Base-by-base conservation (phyloP, 805 yeast species). In the Candida arabinofermentans region DNA sequence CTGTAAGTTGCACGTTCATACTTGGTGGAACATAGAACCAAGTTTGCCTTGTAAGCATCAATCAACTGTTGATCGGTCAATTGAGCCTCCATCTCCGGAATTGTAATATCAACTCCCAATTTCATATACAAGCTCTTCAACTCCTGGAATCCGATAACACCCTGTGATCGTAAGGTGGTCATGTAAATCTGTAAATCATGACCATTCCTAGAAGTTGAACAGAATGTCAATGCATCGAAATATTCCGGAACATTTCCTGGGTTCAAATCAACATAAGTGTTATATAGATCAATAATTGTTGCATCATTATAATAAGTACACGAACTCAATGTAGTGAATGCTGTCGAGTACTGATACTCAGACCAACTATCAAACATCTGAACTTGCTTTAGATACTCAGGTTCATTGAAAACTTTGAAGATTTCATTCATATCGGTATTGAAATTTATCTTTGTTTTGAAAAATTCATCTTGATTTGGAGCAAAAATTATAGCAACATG, bases 161-260 rank as follows among this genome's bases (percentile, higher is more conserved):
- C 83, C 32, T 72, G 67, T 3, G 79, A 74, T 24, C 69, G 59
- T 24, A 77, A 64, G 33, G 73, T 73, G 7, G 73, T 63, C 8
- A 76, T 71, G 34, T 54, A 66, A 21, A 63, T 51, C 40, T 69
- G 67, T 22, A 82, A 55, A 33, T 66, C 71, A 42, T 73, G 73
- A 1, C 76, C 68, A 7, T 67, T 62, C 41, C 78, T 69, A 0
- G 62, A 50, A n/a, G 72, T 69, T 0, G 83, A 73, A 29, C 83
- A 65, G 30, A 62, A 71, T 6, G 61, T 64, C 26, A 84, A 57
- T 0, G 83, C 74, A 55, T 84, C 89, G 49, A 77, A 72, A 49
- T 81, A 82, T 26, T 65, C 58, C 1, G 84, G 79, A 2, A 56
- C 47, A 36, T 70, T 64, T 0, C 48, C 55, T 0, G 75, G 70